phyloP scores from a whole-genome alignment of 352 stramenopile genomes.

The Thraustochytrium striatum region DNA sequence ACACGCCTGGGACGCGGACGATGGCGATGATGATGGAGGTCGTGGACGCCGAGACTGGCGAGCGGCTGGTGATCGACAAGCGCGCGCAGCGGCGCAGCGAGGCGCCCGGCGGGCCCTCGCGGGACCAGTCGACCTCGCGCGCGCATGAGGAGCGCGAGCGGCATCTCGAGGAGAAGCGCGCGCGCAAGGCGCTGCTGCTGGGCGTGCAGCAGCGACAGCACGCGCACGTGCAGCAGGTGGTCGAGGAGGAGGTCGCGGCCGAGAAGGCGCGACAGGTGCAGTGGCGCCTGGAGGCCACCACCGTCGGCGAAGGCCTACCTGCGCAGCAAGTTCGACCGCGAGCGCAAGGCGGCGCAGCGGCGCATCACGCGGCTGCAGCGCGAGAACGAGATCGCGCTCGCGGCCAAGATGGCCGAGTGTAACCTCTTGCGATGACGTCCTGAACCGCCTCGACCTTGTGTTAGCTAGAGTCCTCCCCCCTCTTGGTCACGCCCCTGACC shows the following conservation, averaged over 20 bases:
- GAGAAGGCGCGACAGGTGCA: conserved; percentile 39
- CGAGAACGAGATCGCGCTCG: conserved; percentile 24
- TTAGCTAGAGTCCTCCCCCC: too few species aligned
- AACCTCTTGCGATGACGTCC: conserved; percentile 19
- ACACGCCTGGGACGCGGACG: too few species aligned
- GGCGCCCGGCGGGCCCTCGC: too few species aligned
- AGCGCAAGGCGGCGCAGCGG: background rate
- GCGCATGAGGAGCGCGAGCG: background rate
- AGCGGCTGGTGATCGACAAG: background rate
- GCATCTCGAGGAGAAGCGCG: background rate
- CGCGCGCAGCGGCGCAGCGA: too few species aligned
- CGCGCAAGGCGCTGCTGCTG: background rate
- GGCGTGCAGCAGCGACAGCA: conserved; percentile 12
- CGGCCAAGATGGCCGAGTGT: conserved; percentile 27
- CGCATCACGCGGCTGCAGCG: background rate
- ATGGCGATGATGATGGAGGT: too few species aligned
- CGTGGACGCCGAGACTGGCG: conserved; percentile 37
- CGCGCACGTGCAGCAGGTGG: conserved; percentile 4
- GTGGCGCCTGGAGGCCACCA: conserved; percentile 35
- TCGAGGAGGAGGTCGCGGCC: conserved; percentile 16
- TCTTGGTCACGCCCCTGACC: too few species aligned
- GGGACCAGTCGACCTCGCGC: too few species aligned
- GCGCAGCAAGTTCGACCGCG: conserved; percentile 31
- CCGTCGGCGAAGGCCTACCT: conserved; percentile 21
- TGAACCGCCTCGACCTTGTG: too few species aligned